Evolutionary conservation across 139 green algal genomes (phyloP).

Genomic region (Chlorella vulgaris): DNA sequence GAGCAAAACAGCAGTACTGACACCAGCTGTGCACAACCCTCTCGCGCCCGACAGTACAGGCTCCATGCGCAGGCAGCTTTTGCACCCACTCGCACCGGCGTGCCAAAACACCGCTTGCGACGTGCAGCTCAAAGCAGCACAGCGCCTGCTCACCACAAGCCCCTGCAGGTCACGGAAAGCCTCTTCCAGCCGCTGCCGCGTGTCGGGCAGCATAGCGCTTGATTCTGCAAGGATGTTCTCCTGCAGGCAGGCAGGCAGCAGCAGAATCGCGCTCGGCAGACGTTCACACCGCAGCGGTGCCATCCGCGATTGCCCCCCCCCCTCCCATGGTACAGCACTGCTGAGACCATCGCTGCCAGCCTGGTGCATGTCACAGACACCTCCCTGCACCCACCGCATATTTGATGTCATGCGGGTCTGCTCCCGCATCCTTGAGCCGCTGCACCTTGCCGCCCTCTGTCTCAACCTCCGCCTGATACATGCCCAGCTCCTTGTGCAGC

Average conservation of each 20-base stretch:
- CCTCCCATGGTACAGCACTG: too few relatives aligned
- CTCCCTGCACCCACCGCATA: too few relatives aligned
- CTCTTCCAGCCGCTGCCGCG: constrained; percentile 71
- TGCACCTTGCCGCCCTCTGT: constrained; percentile 73
- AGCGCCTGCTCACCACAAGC: constrained; percentile 63
- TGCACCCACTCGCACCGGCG: neutral
- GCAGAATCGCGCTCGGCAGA: too few relatives aligned
- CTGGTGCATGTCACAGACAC: too few relatives aligned
- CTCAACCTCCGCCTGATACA: constrained; percentile 81
- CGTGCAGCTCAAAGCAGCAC: neutral
- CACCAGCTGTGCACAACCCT: neutral
- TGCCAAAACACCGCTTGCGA: neutral
- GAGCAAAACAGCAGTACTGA: neutral
- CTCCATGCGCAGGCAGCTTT: too few relatives aligned
- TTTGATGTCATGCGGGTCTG: constrained; percentile 80
- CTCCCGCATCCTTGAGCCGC: constrained; percentile 66
- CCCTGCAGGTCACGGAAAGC: constrained; percentile 72
- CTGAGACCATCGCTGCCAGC: too few relatives aligned
- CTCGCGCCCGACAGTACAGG: too few relatives aligned
- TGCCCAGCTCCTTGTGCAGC: constrained; percentile 76
- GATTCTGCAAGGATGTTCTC: constrained; percentile 89
- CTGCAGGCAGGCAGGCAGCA: constrained; percentile 53
- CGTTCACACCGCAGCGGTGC: too few relatives aligned
- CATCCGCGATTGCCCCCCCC: too few relatives aligned
- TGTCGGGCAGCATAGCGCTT: constrained; percentile 89